Evolutionary conservation across 2,329 filamentous ascomycete species (phyloP), one percentile per base, ranked within the genome.

Genomic region (Coniochaeta pulveracea): DNA sequence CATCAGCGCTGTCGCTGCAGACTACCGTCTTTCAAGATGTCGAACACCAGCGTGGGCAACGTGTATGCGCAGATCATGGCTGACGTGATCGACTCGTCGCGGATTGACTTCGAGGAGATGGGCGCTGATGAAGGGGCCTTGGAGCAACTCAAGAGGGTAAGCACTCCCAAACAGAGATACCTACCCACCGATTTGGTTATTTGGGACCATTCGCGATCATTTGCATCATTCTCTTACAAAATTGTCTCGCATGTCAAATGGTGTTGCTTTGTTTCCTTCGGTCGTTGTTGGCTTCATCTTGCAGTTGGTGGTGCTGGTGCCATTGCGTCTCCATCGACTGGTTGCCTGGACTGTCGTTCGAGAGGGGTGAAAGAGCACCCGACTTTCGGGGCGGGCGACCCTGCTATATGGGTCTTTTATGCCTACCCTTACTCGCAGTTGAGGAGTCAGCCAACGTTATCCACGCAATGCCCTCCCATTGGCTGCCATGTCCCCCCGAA

Each of bases 41-140:
- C 72, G 38, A 76, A 76, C 55, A 49, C 56, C 29, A 58, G 61
- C 11, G 72, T 76, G 64, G 91, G 91, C 50, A 62, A 64, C 45
- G 80, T 96, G 51, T 98, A 95, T 59, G 68, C 78, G 58, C 64
- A 69, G 49, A 78, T 83, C 56, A 83, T 83, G 52, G 68, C 80
- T 41, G 85, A 91, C 62, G 86, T 98, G 54, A 85, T 96, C 58
- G 80, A 89, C 47, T 81, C 83, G 45, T 95, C 89, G 51, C 75
- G 84, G 51, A 83, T 89, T 51, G 91, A 96, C 60, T 96, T 98
- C 55, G 91, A 98, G 58, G 91, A 98, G 62, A 85, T 81, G 47
- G 91, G 91, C 48, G 81, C 96, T 43, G 85, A 93, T 48, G 81
- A 89, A 56, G 67, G 74, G 47, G 89, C 89, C 33, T 64, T 98